Evolutionary conservation across 2,329 filamentous ascomycete genomes (phyloP).

Genomic region (Penicillium sp.): DNA sequence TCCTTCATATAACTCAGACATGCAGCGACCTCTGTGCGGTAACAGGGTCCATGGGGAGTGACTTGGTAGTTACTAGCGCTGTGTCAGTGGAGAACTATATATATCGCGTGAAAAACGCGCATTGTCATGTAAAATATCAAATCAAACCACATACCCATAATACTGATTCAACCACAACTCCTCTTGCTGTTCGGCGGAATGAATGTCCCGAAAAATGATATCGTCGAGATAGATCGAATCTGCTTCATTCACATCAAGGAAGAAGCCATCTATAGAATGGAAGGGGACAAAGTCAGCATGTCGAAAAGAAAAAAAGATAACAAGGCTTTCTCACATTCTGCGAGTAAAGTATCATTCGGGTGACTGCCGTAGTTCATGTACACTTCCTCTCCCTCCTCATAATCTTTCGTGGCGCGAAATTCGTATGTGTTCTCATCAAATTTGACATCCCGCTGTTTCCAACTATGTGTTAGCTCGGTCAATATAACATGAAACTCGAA

Average conservation of each 20-base stretch:
- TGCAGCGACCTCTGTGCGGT: conserved; percentile 44
- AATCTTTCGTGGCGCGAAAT: conserved; percentile 35
- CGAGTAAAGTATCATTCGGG: conserved; percentile 44
- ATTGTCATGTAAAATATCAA: conserved; percentile 5
- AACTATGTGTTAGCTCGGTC: neutral
- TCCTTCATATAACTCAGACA: conserved; percentile 41
- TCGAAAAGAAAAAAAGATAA: neutral
- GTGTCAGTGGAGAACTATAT: conserved; percentile 6
- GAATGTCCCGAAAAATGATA: conserved; percentile 38
- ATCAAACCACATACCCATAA: conserved; percentile 34
- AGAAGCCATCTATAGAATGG: conserved; percentile 40
- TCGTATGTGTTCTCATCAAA: conserved; percentile 38
- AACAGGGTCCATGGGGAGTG: conserved; percentile 40
- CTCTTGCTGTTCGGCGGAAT: conserved; percentile 27
- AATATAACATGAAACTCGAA: neutral
- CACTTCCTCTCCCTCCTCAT: conserved; percentile 42
- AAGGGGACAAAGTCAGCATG: neutral
- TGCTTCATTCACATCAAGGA: conserved; percentile 40
- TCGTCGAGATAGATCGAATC: conserved; percentile 45
- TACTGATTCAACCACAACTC: conserved; percentile 39
- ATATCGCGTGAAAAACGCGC: neutral
- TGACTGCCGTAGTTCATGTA: conserved; percentile 47
- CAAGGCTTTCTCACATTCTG: conserved; percentile 39
- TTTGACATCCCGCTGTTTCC: conserved; percentile 37
- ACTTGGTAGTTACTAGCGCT: conserved; percentile 42